Percentiles rank a stretch among this genome's conserved stretches.
Evolutionary conservation across 805 yeast genomes (phyloP).

Genomic region (Saccharomycopsis olivae): DNA sequence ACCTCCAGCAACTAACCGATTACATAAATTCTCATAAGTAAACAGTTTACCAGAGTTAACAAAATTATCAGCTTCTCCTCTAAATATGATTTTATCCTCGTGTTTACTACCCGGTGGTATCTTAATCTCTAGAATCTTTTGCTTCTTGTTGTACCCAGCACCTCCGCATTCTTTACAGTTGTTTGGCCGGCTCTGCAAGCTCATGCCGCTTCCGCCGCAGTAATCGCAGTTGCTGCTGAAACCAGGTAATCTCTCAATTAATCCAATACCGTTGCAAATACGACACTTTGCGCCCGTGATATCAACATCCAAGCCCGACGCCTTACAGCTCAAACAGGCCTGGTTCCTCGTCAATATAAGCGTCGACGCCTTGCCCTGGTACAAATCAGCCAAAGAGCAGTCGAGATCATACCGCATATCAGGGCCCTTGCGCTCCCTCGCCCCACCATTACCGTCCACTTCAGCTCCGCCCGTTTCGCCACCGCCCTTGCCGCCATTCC

Average conservation of each 20-base stretch:
- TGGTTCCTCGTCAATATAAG: too few relatives aligned
- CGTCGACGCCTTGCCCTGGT: conserved; percentile 45
- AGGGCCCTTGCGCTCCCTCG: conserved; percentile 27
- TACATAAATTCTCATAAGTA: neutral
- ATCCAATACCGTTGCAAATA: too few relatives aligned
- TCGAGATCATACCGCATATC: conserved; percentile 47
- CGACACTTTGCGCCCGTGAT: too few relatives aligned
- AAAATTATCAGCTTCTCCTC: conserved; percentile 49
- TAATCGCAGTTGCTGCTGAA: too few relatives aligned
- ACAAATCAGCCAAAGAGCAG: conserved; percentile 45
- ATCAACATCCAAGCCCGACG: too few relatives aligned
- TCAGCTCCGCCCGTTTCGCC: too few relatives aligned
- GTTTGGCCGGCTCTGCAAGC: conserved; percentile 36
- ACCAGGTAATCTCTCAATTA: too few relatives aligned
- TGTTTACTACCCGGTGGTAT: conserved; percentile 45
- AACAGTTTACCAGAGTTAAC: neutral
- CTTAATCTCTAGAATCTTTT: conserved; percentile 41
- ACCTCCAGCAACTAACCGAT: conserved; percentile 39
- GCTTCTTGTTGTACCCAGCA: conserved; percentile 34
- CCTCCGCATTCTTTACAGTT: conserved; percentile 36
- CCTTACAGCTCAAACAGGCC: too few relatives aligned
- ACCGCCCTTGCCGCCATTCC: too few relatives aligned
- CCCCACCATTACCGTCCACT: neutral
- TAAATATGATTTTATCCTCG: conserved; percentile 41
- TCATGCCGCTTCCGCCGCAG: conserved; percentile 43